A percentile compares a stretch with the other conserved stretches of the same genome.
Conservation (phyloP, 2,329 filamentous ascomycete genomes). For the Nemania serpens region DNA sequence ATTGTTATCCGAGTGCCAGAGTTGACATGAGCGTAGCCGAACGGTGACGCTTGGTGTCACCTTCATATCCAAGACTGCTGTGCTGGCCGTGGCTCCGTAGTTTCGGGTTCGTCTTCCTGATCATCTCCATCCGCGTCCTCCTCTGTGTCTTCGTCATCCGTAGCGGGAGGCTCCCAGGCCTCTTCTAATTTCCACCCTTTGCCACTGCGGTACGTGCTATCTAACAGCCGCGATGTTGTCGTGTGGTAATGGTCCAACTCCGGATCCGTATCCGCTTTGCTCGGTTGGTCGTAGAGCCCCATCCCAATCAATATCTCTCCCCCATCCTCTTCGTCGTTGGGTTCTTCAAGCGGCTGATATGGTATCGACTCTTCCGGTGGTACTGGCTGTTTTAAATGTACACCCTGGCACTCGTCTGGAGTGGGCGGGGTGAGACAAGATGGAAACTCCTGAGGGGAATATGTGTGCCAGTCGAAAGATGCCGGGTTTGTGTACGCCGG, state of each 20-base stretch:
- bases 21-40: constrained; percentile 28
- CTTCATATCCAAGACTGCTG: constrained; percentile 36
- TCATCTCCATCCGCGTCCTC: constrained; percentile 50
- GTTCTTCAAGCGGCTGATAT: constrained; percentile 56
- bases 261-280: constrained; percentile 56
- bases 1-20: constrained; percentile 2
- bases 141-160: constrained; percentile 62
- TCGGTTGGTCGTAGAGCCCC: constrained; percentile 78
- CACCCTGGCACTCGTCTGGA: constrained; percentile 60
- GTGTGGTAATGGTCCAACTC: constrained; percentile 59
- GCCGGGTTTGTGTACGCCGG: constrained; percentile 35
- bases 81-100: constrained; percentile 36
- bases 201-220: constrained; percentile 58
- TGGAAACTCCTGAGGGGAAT: constrained; percentile 51
- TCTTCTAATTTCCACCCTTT: constrained; percentile 83
- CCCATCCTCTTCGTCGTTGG: constrained; percentile 58
- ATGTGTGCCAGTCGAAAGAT: constrained; percentile 51
- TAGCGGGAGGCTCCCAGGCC: constrained; percentile 71
- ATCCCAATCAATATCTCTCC: constrained; percentile 80
- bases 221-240: constrained; percentile 59
- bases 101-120: constrained; percentile 42
- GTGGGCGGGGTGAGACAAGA: constrained; percentile 60
- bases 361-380: constrained; percentile 55
- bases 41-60: constrained; percentile 3
- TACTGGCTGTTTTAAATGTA: constrained; percentile 54